A percentile compares a stretch with the other conserved stretches of the same genome.
These are phyloP conservation scores for Hirsutella rhossiliensis DNA, from an alignment of 2,329 filamentous ascomycete species.

Conservation along the genomic window DNA sequence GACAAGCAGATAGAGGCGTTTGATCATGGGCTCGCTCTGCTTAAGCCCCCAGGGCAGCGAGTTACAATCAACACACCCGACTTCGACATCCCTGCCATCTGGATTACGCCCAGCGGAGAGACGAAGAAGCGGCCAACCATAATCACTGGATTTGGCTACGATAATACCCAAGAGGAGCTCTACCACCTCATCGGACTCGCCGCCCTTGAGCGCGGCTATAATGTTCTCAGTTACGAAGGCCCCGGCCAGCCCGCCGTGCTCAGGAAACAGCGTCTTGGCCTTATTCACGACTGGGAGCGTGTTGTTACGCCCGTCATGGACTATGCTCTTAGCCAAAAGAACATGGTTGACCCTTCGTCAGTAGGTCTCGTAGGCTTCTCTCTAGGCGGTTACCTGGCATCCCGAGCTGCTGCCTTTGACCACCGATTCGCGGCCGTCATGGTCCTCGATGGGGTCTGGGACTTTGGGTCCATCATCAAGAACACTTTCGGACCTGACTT, in stretches of 20 bases:
- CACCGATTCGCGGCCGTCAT: constrained; percentile 26
- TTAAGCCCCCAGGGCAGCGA: constrained; percentile 19
- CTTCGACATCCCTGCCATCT: constrained; percentile 22
- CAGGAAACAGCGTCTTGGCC: constrained; percentile 27
- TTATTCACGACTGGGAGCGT: constrained; percentile 31
- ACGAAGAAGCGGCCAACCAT: constrained; percentile 18
- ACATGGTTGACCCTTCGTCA: constrained; percentile 16
- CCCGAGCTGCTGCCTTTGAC: constrained; percentile 30
- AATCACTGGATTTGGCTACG: constrained; percentile 27
- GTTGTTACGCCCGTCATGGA: constrained; percentile 28
- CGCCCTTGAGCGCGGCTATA: constrained; percentile 24
- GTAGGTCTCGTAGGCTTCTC: constrained; percentile 27
- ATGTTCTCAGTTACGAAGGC: constrained; percentile 31
- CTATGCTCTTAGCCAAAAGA: constrained; percentile 14
- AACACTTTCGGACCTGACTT: constrained; percentile 1
- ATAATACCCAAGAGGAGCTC: constrained; percentile 28
- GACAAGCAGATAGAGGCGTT: constrained; percentile 21
- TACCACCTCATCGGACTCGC: constrained; percentile 22
- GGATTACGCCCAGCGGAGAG: constrained; percentile 3
- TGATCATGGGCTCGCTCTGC: constrained; percentile 21
- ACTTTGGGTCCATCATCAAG: constrained; percentile 10
- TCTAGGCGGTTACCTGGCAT: constrained; percentile 26
- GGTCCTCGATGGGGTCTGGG: constrained; percentile 25
- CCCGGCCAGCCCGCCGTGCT: constrained; percentile 30
- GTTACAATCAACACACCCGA: constrained; percentile 15